phyloP scores from a whole-genome alignment of 2,329 filamentous ascomycete species.

The Fonsecaea nubica region DNA sequence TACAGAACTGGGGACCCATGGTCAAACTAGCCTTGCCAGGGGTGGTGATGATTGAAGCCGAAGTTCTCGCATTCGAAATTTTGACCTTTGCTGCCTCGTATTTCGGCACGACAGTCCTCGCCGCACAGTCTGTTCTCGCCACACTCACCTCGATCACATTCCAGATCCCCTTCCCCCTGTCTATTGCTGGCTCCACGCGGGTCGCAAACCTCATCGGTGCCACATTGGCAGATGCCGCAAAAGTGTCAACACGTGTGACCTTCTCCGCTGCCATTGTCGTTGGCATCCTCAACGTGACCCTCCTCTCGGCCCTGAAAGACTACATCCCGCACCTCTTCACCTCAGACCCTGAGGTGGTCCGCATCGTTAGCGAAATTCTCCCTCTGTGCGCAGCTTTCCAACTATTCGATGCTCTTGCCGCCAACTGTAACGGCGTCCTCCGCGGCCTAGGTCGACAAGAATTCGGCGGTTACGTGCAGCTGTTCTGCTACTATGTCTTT shows the following conservation, averaged over 20 bases:
- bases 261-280: constrained; percentile 71
- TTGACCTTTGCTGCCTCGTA: constrained; percentile 82
- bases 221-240: constrained; percentile 78
- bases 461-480: constrained; percentile 85
- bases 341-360: constrained; percentile 72
- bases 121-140: constrained; percentile 84
- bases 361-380: constrained; percentile 71
- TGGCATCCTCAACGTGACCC: constrained; percentile 77
- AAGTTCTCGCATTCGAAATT: constrained; percentile 92
- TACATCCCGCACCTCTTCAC: constrained; percentile 81
- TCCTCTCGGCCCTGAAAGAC: constrained; percentile 72
- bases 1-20: constrained; percentile 82
- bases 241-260: constrained; percentile 78
- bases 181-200: constrained; percentile 84
- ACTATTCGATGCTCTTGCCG: constrained; percentile 80
- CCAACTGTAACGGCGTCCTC: constrained; percentile 82
- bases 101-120: constrained; percentile 78
- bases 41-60: constrained; percentile 91
- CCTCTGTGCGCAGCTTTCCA: constrained; percentile 88
- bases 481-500: constrained; percentile 84
- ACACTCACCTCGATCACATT: constrained; percentile 82
- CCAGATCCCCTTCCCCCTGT: constrained; percentile 90
- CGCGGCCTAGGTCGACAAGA: constrained; percentile 87
- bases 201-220: constrained; percentile 93
- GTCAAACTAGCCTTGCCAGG: constrained; percentile 85